Percentiles rank a stretch among this genome's conserved stretches.
These are phyloP conservation scores for Trypanosoma caninum DNA, from an alignment of 208 protist species.

Conservation along the genomic window DNA sequence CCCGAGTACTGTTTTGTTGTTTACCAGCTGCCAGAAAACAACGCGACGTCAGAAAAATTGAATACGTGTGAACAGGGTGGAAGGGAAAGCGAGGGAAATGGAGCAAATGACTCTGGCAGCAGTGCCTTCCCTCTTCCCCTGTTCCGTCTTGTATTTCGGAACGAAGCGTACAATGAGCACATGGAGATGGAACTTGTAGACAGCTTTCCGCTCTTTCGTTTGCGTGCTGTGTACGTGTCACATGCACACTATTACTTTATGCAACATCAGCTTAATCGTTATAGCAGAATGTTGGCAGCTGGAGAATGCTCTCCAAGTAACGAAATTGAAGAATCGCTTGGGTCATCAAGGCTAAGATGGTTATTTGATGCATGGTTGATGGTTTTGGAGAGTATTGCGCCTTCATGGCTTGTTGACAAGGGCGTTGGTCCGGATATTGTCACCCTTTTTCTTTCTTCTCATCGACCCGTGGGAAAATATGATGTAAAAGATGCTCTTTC, in stretches of 20 bases:
- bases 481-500: constrained; percentile 32
- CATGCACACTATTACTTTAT: constrained; percentile 36
- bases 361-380: constrained; percentile 48
- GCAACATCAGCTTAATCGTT: constrained; percentile 17
- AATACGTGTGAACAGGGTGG: too few relatives aligned
- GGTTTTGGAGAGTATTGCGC: constrained; percentile 46
- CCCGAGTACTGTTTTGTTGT: constrained; percentile 81
- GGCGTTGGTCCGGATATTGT: constrained; percentile 34
- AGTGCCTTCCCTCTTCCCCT: constrained; percentile 33
- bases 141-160: constrained; percentile 84
- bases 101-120: too few relatives aligned
- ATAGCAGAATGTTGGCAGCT: constrained; percentile 6
- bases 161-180: constrained; percentile 52
- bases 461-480: constrained; percentile 33
- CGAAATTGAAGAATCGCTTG: constrained; percentile 17
- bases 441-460: constrained; percentile 36
- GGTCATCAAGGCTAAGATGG: constrained; percentile 7
- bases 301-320: constrained; percentile 9
- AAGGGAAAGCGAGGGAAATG: too few relatives aligned
- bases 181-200: constrained; percentile 26
- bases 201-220: constrained; percentile 57
- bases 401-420: constrained; percentile 35
- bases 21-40: constrained; percentile 41
- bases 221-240: constrained; percentile 77
- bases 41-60: too few relatives aligned